Percentiles rank a stretch among this genome's conserved stretches.
Conservation (phyloP, 805 yeast species). For the Wickerhamiella dianesei region DNA sequence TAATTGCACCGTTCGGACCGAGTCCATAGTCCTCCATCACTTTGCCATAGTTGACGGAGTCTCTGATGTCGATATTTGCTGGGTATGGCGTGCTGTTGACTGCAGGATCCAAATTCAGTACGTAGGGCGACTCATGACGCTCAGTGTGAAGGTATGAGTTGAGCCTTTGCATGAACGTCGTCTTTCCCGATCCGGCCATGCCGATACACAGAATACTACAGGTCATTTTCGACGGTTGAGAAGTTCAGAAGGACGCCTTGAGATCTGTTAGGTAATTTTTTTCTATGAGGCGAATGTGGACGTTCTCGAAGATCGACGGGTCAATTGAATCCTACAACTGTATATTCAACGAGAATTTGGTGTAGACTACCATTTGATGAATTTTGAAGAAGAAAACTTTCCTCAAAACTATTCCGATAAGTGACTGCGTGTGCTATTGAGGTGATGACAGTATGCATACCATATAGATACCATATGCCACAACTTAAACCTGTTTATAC, state of each 20-base stretch:
- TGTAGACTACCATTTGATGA: too few relatives aligned
- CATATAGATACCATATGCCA: too few relatives aligned
- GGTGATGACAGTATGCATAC: too few relatives aligned
- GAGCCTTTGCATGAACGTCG: constrained; percentile 92
- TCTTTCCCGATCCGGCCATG: constrained; percentile 81
- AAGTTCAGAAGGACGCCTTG: not conserved
- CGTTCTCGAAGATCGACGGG: too few relatives aligned
- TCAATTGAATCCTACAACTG: too few relatives aligned
- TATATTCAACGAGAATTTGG: too few relatives aligned
- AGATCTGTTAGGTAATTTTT: not conserved
- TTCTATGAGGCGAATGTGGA: not conserved
- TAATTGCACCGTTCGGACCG: constrained; percentile 98
- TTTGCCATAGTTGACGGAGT: constrained; percentile 85
- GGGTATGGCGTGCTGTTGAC: constrained; percentile 88
- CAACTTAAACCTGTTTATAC: too few relatives aligned
- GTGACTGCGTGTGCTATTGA: too few relatives aligned
- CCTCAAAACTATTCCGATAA: too few relatives aligned
- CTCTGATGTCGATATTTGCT: constrained; percentile 89
- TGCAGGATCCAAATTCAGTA: constrained; percentile 91
- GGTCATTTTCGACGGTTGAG: not conserved
- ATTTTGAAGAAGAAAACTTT: too few relatives aligned
- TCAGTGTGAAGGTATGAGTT: constrained; percentile 74
- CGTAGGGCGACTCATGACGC: constrained; percentile 59
- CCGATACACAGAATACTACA: constrained; percentile 38
- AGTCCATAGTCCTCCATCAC: constrained; percentile 89